These are phyloP conservation scores for Tranzscheliella williamsii DNA, from an alignment of 1,284 basidiomycete genomes.

Conservation along the genomic window DNA sequence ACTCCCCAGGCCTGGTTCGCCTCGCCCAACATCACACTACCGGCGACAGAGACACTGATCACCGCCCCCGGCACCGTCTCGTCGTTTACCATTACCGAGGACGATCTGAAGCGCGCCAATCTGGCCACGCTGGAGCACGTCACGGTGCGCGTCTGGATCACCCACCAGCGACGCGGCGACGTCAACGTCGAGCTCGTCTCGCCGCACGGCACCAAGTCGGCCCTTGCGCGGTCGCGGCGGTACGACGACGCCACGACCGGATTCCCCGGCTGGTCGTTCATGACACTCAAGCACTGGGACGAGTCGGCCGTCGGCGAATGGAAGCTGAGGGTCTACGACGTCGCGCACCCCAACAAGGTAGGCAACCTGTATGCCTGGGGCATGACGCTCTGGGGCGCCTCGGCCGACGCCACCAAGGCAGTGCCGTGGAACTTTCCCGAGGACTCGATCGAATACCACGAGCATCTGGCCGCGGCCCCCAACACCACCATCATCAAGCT, in stretches of 20 bases:
- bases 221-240: slow-evolving; percentile 75
- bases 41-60: slow-evolving; percentile 64
- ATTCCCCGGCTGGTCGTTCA: slow-evolving; percentile 93
- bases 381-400: slow-evolving; percentile 90
- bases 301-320: slow-evolving; percentile 91
- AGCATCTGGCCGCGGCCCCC: slow-evolving; percentile 67
- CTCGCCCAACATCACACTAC: slow-evolving; percentile 37
- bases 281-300: slow-evolving; percentile 98
- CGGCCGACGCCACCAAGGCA: slow-evolving; percentile 73
- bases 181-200: slow-evolving; percentile 87
- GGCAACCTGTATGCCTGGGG: slow-evolving; percentile 90
- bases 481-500: slow-evolving; percentile 44
- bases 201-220: slow-evolving; percentile 82
- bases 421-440: slow-evolving; percentile 60
- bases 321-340: slow-evolving; percentile 82
- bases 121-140: slow-evolving; percentile 89
- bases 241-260: slow-evolving; percentile 74
- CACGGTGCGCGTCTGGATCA: slow-evolving; percentile 89
- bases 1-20: slow-evolving; percentile 86
- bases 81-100: slow-evolving; percentile 72
- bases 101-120: slow-evolving; percentile 75
- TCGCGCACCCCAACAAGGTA: slow-evolving; percentile 65
- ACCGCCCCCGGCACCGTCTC: slow-evolving; percentile 71
- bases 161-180: slow-evolving; percentile 82
- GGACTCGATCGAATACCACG: slow-evolving; percentile 47